Percentiles rank a stretch among this genome's conserved stretches.
Conservation (phyloP, 1,284 basidiomycete genomes). For the Rhodotorula sp. region DNA sequence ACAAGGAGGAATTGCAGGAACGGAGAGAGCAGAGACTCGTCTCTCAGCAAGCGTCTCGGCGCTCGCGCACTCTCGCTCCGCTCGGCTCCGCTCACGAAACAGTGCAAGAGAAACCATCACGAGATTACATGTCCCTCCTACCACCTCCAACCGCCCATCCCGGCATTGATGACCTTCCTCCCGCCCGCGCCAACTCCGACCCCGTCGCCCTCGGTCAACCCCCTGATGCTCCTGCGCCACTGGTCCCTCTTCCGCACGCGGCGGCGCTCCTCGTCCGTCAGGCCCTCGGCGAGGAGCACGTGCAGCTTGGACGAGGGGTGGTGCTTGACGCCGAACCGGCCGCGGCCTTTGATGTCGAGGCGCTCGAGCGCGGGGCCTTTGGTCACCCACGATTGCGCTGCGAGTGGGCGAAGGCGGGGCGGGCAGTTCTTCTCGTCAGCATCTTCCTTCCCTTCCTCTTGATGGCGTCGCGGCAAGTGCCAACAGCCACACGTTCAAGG, state of each 20-base stretch:
- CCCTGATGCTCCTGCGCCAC: constrained; percentile 43
- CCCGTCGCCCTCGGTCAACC: constrained; percentile 40
- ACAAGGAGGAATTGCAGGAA: no score
- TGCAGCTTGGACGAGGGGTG: constrained; percentile 76
- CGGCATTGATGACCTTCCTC: constrained; percentile 32
- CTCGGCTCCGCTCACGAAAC: no score
- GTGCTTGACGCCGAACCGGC: constrained; percentile 73
- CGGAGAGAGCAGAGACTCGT: no score
- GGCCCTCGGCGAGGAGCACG: constrained; percentile 80
- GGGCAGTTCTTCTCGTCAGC: background rate
- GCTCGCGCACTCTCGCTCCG: no score
- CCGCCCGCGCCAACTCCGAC: constrained; percentile 17
- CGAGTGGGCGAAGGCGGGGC: constrained; percentile 8
- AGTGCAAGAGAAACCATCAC: no score
- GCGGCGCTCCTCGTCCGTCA: constrained; percentile 71
- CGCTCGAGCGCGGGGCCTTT: constrained; percentile 73
- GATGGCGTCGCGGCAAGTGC: no score
- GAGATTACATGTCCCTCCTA: no score
- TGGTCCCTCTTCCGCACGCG: constrained; percentile 62
- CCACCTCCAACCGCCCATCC: constrained; percentile 39
- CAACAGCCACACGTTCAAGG: no score
- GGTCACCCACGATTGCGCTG: constrained; percentile 89
- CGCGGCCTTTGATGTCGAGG: constrained; percentile 84
- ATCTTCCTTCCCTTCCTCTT: no score
- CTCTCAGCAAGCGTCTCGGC: no score